phyloP scores from a whole-genome alignment of 1,284 basidiomycete genomes.

The Ceraceosorus guamensis region DNA sequence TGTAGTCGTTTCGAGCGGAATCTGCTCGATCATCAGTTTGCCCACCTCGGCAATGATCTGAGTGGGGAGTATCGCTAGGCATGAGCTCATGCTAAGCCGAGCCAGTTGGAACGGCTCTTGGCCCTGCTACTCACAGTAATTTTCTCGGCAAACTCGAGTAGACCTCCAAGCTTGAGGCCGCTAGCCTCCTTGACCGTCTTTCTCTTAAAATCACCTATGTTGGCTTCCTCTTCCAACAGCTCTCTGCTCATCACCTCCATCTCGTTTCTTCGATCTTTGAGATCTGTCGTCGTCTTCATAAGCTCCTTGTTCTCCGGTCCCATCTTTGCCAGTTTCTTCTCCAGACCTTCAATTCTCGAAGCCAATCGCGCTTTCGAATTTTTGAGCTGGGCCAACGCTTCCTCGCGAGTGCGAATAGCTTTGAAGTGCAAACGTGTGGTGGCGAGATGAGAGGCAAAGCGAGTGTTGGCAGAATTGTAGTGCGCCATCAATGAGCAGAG shows the following conservation, averaged over 20 bases:
- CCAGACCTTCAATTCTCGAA: conserved; percentile 73
- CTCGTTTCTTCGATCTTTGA: conserved; percentile 69
- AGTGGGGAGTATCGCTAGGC: conserved; percentile 7
- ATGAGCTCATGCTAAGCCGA: conserved; percentile 8
- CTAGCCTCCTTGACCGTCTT: conserved; percentile 64
- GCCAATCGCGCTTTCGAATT: conserved; percentile 63
- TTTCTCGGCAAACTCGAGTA: conserved; percentile 79
- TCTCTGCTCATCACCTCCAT: conserved; percentile 70
- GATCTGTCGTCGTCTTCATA: conserved; percentile 63
- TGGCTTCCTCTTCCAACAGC: conserved; percentile 74
- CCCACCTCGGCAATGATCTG: conserved; percentile 75
- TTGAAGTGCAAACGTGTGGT: conserved; percentile 60
- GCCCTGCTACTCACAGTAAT: conserved; percentile 55
- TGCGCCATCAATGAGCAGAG: conserved; percentile 65
- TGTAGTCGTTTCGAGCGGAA: conserved; percentile 69
- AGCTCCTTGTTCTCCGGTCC: conserved; percentile 78
- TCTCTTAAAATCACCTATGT: conserved; percentile 77
- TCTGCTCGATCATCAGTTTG: conserved; percentile 71
- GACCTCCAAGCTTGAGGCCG: conserved; percentile 77
- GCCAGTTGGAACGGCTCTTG: not conserved
- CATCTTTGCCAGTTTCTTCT: conserved; percentile 86
- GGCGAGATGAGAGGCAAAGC: conserved; percentile 68
- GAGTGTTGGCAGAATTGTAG: conserved; percentile 63
- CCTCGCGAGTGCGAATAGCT: conserved; percentile 72
- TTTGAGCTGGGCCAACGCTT: conserved; percentile 70